These are phyloP conservation scores for Drechslerella dactyloides DNA, from an alignment of 2,329 filamentous ascomycete species.

Conservation along the genomic window DNA sequence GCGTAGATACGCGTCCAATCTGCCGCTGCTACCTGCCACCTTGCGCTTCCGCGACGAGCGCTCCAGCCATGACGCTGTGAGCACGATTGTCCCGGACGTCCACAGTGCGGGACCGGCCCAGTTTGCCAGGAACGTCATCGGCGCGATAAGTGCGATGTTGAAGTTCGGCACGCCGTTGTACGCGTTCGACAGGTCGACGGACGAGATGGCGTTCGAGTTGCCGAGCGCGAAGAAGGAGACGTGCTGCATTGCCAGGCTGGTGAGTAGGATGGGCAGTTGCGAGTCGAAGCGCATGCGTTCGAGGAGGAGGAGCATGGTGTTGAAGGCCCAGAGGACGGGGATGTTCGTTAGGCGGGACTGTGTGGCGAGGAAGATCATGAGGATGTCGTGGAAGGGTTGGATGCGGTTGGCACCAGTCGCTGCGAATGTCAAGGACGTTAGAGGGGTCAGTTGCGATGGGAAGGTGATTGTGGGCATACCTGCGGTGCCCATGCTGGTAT, in stretches of 20 bases:
- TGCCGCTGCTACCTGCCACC: not conserved
- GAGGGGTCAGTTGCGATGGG: not conserved
- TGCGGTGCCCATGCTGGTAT: conserved; percentile 1
- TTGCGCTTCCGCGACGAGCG: conserved; percentile 8
- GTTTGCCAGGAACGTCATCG: conserved; percentile 85
- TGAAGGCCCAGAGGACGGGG: conserved; percentile 80
- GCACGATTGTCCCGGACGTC: conserved; percentile 69
- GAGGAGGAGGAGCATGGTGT: conserved; percentile 66
- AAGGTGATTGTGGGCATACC: not conserved
- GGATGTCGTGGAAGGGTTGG: conserved; percentile 68
- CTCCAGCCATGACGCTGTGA: conserved; percentile 59
- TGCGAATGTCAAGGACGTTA: not conserved
- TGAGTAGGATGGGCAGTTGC: conserved; percentile 64
- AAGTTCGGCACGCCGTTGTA: conserved; percentile 90
- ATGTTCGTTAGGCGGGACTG: conserved; percentile 86
- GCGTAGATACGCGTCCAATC: conserved; percentile 33
- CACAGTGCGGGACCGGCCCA: conserved; percentile 93
- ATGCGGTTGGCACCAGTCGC: conserved; percentile 15
- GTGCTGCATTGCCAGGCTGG: conserved; percentile 78
- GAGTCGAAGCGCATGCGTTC: conserved; percentile 56
- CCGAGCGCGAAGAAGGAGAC: conserved; percentile 87
- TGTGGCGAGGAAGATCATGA: conserved; percentile 80
- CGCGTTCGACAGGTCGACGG: conserved; percentile 89
- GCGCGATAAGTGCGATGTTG: conserved; percentile 78
- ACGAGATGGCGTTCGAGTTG: conserved; percentile 91